Base-by-base conservation (phyloP, 2,329 filamentous ascomycete species). In the Pseudopithomyces maydicus region DNA sequence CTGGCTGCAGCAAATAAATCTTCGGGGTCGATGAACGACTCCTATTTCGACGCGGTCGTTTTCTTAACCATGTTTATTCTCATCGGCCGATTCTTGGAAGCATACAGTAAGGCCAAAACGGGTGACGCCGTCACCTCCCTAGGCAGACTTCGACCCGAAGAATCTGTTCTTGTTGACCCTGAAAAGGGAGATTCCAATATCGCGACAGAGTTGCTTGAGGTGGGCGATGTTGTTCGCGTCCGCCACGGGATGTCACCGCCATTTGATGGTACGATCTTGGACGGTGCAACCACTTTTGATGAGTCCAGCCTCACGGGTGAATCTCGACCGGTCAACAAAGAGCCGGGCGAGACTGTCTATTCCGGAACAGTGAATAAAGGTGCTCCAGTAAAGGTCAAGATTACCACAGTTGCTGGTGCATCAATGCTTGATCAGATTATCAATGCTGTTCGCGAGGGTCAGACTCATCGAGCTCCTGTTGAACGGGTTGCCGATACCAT, bases 21-120 rank as follows among this genome's bases (percentile, higher is more conserved):
- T 1, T 59, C 62, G 14, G 74, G 74, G 7, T 66, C 66, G 1
- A 72, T 76, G 67, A 65, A 62, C 3, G 73, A 77, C 69, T 73
- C 75, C 17, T 97, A 97, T 74, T 97, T 97, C 71, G 94, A 97
- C 74, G 92, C 92, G 0, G 93, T 97, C 1, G 90, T 97, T 2
- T 97, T 97, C 61, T 75, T 97, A 55, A 97, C 93, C 0, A 82
- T 97, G 61, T 97, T 97, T 72, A 84, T 97, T 20, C 85, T 97
- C 1, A 80, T 84, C 42, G 85, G 85, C 14, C 82, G 89, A n/a
- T 83, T 90, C 46, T 86, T 93, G 12, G 94, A 97, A 78, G 88
- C 91, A 1, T 96, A 95, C 78, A 96, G 90, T 81, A 97, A 97
- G 76, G 89, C 92, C 0, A 94, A 90, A 69, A 92, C 93, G 0